Conservation (phyloP, 2,329 filamentous ascomycete species). For the Botrytis cinerea region DNA sequence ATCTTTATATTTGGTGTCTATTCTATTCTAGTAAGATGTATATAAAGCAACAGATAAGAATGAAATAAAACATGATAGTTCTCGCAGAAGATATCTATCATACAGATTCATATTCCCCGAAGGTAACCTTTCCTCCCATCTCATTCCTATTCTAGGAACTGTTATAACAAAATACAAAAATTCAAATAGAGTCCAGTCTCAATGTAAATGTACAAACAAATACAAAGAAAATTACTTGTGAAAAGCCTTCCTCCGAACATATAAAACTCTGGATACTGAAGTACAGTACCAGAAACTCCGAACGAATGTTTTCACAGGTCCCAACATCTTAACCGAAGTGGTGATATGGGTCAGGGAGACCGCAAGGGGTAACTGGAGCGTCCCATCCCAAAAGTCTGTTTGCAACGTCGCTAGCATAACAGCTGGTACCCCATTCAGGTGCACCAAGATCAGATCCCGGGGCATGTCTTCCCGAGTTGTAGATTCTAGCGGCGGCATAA, state of each 20-base stretch:
- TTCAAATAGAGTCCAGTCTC: not conserved
- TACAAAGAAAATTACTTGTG: not conserved
- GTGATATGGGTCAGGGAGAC: not conserved
- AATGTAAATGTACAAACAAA: not conserved
- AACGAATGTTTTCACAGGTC: not conserved
- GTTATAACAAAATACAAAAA: not conserved
- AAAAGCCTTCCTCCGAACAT: not conserved
- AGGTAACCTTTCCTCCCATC: not conserved
- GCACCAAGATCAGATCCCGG: slow-evolving; percentile 41
- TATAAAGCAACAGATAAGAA: not conserved
- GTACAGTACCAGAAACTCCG: not conserved
- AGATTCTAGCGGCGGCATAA: slow-evolving; percentile 45
- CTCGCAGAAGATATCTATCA: not conserved
- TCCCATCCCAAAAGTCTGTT: slow-evolving; percentile 31
- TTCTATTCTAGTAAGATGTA: not conserved
- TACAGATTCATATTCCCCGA: not conserved
- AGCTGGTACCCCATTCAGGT: slow-evolving; percentile 29
- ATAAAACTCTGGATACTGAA: not conserved
- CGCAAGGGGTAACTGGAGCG: not conserved
- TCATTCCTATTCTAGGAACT: not conserved
- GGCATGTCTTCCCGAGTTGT: slow-evolving; percentile 46
- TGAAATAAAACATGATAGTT: not conserved
- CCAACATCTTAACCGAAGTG: not conserved
- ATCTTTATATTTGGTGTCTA: no score
- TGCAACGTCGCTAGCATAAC: slow-evolving; percentile 37